Conservation (phyloP, 306 rosid genomes). For the Medicago arabica region DNA sequence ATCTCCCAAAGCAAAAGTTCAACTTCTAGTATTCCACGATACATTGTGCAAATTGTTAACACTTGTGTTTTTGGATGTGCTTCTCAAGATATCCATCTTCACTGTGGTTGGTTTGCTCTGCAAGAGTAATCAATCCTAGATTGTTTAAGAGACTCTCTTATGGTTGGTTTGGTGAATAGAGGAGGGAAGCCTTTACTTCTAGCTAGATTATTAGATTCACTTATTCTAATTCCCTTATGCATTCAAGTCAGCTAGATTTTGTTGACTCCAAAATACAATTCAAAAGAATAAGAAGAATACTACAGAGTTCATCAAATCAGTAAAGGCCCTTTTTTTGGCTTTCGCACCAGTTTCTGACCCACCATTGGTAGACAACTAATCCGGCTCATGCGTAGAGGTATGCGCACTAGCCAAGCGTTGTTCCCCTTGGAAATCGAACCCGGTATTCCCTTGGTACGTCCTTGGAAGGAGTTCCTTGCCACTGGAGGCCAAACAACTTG, state of each 20-base stretch:
- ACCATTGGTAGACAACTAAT: too few species aligned
- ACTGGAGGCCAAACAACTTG: too few species aligned
- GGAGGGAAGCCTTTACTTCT: conserved; percentile 61
- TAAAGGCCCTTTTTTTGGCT: too few species aligned
- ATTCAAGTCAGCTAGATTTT: background rate
- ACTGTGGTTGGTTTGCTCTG: conserved; percentile 63
- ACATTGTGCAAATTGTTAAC: conserved; percentile 60
- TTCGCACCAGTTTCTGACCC: too few species aligned
- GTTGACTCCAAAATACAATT: conserved; percentile 40
- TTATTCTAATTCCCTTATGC: too few species aligned
- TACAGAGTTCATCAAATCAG: conserved; percentile 14
- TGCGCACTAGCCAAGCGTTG: too few species aligned
- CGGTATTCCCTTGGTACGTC: too few species aligned
- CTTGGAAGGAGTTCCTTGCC: too few species aligned
- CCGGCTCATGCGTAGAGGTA: too few species aligned
- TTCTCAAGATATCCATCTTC: conserved; percentile 61
- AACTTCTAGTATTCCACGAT: conserved; percentile 63
- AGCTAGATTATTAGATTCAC: conserved; percentile 13
- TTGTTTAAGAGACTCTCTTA: conserved; percentile 64
- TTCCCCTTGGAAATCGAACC: too few species aligned
- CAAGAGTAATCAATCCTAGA: conserved; percentile 58
- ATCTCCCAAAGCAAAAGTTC: conserved; percentile 60
- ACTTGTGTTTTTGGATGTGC: conserved; percentile 70
- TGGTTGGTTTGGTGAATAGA: conserved; percentile 65
- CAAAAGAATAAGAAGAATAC: too few species aligned